Evolutionary conservation across 352 stramenopile genomes (phyloP), one percentile per base, ranked within the genome.

Genomic region (Phytophthora europaea): DNA sequence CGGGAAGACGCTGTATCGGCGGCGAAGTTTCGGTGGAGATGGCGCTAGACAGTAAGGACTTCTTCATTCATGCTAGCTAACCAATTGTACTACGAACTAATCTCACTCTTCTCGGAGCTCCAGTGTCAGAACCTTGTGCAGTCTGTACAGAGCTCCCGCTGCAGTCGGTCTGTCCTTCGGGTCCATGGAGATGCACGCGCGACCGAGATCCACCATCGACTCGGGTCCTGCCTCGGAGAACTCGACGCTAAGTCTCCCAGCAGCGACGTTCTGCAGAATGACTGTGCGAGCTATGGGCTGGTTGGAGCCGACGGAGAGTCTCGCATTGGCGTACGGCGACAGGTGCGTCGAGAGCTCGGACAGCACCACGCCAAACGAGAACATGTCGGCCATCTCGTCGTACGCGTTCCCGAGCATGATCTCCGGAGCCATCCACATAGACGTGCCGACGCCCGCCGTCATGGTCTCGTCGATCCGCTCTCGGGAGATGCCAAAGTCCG

Each of bases 401-500:
- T 70, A 70, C 54, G 22, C 10, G 7, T 68, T 73, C 1, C 58
- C 51, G 4, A 70, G 51, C 64, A 70, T 70, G 9, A 70, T 47
- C 20, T 65, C 57, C 23, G 64, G 64, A 3, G 64, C 54, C 64
- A 65, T 65, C 64, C 64, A 70, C 40, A 65, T 28, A 18, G 64
- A 71, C 20, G 64, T 66, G 20, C 55, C 54, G 16, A 71, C 55
- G 3, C 64, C 64, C 0, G 64, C 55, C 6, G 55, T 71, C 64
- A 66, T 71, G 5, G 54, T 71, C 43, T 58, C 64, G 16, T 66
- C 55, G 43, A 59, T 48, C 3, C 64, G 54, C 60, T 71, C 64
- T 55, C 55, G 33, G 18, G 79, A 88, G 31, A 86, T 79, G 13
- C 84, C 81, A 75, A 91, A 88, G 65, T 89, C 84, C 3, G 59